Conservation (phyloP, 2,329 filamentous ascomycete genomes). For the Xylariaceae sp. region DNA sequence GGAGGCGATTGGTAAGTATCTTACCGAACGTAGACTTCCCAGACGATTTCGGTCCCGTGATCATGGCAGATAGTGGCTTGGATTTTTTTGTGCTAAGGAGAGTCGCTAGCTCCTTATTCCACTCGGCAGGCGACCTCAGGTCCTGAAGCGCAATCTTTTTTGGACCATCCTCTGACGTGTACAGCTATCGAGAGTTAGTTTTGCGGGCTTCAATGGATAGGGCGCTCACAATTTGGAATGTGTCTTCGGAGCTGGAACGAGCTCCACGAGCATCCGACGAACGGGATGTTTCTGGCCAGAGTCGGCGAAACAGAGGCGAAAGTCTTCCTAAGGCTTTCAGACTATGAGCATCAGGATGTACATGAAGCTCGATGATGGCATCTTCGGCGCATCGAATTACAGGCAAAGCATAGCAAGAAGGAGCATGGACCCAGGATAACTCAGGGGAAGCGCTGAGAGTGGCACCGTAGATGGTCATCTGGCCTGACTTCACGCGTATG, state of each 20-base stretch:
- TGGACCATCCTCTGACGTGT: slow-evolving; percentile 51
- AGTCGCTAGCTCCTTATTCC: slow-evolving; percentile 59
- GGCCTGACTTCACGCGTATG: slow-evolving; percentile 58
- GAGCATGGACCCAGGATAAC: slow-evolving; percentile 60
- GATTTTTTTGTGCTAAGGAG: slow-evolving; percentile 38
- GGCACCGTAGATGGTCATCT: slow-evolving; percentile 64
- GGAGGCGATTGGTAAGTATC: slow-evolving; percentile 62
- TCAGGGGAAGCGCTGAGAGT: slow-evolving; percentile 49
- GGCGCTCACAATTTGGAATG: slow-evolving; percentile 51
- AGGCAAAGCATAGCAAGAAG: slow-evolving; percentile 67
- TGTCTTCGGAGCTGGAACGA: slow-evolving; percentile 21
- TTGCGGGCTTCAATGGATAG: not conserved
- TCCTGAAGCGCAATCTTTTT: slow-evolving; percentile 51
- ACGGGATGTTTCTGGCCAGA: slow-evolving; percentile 57
- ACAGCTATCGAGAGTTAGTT: slow-evolving; percentile 41
- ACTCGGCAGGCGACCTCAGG: slow-evolving; percentile 54
- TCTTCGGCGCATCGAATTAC: slow-evolving; percentile 56
- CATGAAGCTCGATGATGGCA: slow-evolving; percentile 52
- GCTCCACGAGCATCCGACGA: slow-evolving; percentile 23
- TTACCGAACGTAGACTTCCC: slow-evolving; percentile 75
- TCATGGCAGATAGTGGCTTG: slow-evolving; percentile 46
- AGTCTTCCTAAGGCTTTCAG: slow-evolving; percentile 56
- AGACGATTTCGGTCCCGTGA: slow-evolving; percentile 69
- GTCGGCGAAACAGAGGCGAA: slow-evolving; percentile 63
- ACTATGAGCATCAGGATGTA: slow-evolving; percentile 47